phyloP scores from a whole-genome alignment of 352 stramenopile species.

The Phytophthora multivora region DNA sequence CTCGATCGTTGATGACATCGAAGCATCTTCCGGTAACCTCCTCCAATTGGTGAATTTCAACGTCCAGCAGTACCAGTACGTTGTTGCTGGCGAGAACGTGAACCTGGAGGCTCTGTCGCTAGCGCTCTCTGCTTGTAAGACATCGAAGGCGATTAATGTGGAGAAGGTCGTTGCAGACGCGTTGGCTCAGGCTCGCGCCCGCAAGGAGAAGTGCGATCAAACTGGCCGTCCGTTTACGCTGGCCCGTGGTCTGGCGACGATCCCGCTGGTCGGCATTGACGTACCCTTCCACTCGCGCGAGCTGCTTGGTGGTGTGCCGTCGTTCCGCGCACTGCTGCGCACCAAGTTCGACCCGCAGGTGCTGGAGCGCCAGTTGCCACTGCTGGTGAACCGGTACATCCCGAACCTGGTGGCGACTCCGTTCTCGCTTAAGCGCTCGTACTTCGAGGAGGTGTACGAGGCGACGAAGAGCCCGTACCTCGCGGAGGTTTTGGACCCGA shows the following conservation, averaged over 20 bases:
- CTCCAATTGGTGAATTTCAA: constrained; percentile 92
- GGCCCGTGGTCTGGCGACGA: constrained; percentile 73
- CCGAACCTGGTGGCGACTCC: constrained; percentile 85
- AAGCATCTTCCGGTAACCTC: constrained; percentile 62
- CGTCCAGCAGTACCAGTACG: constrained; percentile 83
- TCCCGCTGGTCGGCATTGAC: constrained; percentile 88
- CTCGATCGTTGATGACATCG: constrained; percentile 73
- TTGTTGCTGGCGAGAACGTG: constrained; percentile 81
- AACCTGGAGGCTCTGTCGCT: constrained; percentile 84
- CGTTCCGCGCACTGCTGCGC: constrained; percentile 75
- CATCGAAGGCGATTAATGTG: constrained; percentile 56
- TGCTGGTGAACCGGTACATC: constrained; percentile 84
- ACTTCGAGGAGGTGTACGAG: constrained; percentile 76
- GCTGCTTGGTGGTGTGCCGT: constrained; percentile 79
- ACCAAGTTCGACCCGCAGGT: constrained; percentile 75
- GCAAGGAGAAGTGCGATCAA: constrained; percentile 65
- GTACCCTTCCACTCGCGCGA: constrained; percentile 90
- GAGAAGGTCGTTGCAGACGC: constrained; percentile 59
- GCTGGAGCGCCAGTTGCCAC: constrained; percentile 67
- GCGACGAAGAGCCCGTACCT: constrained; percentile 77
- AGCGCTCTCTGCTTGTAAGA: constrained; percentile 54
- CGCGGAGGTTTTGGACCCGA: constrained; percentile 63
- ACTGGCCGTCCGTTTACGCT: constrained; percentile 66
- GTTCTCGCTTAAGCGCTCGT: constrained; percentile 78
- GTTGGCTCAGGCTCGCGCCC: constrained; percentile 54